phyloP scores from a whole-genome alignment of 1,139 yeast species.

The Geotrichum bryndzae region DNA sequence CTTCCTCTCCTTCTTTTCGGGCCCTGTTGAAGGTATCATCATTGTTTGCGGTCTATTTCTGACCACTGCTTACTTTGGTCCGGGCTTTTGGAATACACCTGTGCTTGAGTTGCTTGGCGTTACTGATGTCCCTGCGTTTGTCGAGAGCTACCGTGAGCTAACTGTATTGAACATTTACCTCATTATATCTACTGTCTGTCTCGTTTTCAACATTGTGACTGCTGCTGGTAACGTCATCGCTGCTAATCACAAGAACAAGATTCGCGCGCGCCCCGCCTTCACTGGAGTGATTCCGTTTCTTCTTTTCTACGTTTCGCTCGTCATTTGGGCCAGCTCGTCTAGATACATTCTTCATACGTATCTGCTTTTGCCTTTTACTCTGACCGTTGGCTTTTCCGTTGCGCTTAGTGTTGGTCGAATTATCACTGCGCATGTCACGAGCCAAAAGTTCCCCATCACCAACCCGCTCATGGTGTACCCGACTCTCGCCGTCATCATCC shows the following conservation, averaged over 20 bases:
- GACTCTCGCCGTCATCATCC: conserved; percentile 45
- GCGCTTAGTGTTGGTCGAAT: conserved; percentile 88
- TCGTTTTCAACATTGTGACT: conserved; percentile 64
- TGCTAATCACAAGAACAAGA: conserved; percentile 41
- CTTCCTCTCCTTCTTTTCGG: conserved; percentile 73
- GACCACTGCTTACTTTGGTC: conserved; percentile 64
- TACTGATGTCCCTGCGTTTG: conserved; percentile 11
- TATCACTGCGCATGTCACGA: conserved; percentile 79
- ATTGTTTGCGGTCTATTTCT: conserved; percentile 52
- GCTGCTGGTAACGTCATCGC: conserved; percentile 67
- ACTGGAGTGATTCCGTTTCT: conserved; percentile 68
- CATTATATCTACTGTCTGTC: conserved; percentile 48
- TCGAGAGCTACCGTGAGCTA: conserved; percentile 13
- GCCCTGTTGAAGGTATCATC: conserved; percentile 92
- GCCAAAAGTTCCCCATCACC: conserved; percentile 65
- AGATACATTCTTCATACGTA: conserved; percentile 43
- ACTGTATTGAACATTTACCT: conserved; percentile 43
- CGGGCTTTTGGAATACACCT: conserved; percentile 55
- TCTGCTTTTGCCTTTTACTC: conserved; percentile 50
- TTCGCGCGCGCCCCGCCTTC: conserved; percentile 42
- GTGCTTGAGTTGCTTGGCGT: conserved; percentile 16
- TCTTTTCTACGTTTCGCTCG: conserved; percentile 52
- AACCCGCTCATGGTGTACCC: conserved; percentile 73
- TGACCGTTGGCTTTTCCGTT: conserved; percentile 66
- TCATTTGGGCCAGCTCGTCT: conserved; percentile 42